These are phyloP conservation scores for Rhododendron vialii DNA, from an alignment of 148 eudicot genomes.

Conservation along the genomic window DNA sequence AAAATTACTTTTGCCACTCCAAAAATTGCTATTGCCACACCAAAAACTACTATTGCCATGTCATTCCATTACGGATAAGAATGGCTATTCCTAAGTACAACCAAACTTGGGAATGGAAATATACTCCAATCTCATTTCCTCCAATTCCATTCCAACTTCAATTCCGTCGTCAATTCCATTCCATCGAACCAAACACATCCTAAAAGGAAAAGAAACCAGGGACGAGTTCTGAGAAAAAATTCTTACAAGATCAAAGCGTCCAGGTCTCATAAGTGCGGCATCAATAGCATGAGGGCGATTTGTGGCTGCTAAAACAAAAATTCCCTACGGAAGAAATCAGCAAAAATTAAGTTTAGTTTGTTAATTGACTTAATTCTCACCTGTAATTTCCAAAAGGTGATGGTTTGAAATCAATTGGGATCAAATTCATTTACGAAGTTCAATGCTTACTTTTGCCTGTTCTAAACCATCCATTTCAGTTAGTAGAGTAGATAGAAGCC, in stretches of 20 bases:
- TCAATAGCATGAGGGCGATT: constrained; percentile 93
- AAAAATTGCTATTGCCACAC: no score
- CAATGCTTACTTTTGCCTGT: constrained; percentile 62
- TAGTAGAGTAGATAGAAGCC: constrained; percentile 84
- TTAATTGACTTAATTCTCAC: neutral
- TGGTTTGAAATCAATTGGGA: neutral
- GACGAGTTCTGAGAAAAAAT: neutral
- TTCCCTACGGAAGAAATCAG: constrained; percentile 49
- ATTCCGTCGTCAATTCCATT: no score
- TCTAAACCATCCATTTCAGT: constrained; percentile 99
- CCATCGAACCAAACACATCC: no score
- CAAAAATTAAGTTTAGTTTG: neutral
- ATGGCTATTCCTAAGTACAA: no score
- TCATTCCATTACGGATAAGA: no score
- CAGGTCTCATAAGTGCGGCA: constrained; percentile 95
- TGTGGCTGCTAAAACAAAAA: constrained; percentile 94
- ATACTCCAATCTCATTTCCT: no score
- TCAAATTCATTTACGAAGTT: constrained; percentile 1
- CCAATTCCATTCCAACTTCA: no score
- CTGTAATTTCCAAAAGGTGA: neutral
- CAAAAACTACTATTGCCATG: no score
- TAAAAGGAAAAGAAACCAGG: neutral
- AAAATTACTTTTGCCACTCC: no score
- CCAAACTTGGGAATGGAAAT: no score
- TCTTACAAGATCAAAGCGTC: constrained; percentile 90